Percentiles rank a stretch among this genome's conserved stretches.
Evolutionary conservation across 768 basidiomycete species (phyloP).

Genomic region (Pleurotus ostreatus): DNA sequence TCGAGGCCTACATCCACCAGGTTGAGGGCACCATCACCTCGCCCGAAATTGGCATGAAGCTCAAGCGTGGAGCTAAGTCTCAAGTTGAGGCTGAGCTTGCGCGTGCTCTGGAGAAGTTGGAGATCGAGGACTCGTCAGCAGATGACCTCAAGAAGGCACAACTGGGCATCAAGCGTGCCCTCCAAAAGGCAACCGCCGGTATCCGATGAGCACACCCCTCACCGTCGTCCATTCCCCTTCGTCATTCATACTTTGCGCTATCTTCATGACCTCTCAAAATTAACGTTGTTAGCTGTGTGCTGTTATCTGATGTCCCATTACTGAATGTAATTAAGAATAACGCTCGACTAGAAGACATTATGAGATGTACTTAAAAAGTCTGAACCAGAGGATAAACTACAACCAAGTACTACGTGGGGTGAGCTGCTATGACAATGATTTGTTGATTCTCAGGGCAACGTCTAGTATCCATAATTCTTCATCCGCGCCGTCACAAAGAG

Average conservation of each 20-base stretch:
- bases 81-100: conserved; percentile 98
- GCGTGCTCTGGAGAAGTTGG: conserved; percentile 96
- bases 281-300: conserved; percentile 1
- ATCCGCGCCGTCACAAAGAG: conserved; percentile 92
- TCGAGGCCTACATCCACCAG: conserved; percentile 96
- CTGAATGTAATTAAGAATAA: background rate
- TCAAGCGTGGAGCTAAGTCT: conserved; percentile 93
- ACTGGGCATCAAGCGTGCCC: conserved; percentile 90
- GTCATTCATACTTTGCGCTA: conserved; percentile 13
- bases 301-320: conserved; percentile 5
- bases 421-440: conserved; percentile 38
- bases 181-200: conserved; percentile 95
- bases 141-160: conserved; percentile 97
- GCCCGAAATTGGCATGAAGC: conserved; percentile 96
- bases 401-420: background rate
- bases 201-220: conserved; percentile 54
- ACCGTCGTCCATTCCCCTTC: conserved; percentile 13
- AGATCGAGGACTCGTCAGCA: conserved; percentile 90
- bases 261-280: conserved; percentile 4
- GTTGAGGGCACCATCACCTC: conserved; percentile 95
- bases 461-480: conserved; percentile 95
- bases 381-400: background rate
- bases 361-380: background rate
- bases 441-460: conserved; percentile 76
- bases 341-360: background rate